These are phyloP conservation scores for Theobroma cacao DNA, from an alignment of 345 rosid species.

Conservation along the genomic window DNA sequence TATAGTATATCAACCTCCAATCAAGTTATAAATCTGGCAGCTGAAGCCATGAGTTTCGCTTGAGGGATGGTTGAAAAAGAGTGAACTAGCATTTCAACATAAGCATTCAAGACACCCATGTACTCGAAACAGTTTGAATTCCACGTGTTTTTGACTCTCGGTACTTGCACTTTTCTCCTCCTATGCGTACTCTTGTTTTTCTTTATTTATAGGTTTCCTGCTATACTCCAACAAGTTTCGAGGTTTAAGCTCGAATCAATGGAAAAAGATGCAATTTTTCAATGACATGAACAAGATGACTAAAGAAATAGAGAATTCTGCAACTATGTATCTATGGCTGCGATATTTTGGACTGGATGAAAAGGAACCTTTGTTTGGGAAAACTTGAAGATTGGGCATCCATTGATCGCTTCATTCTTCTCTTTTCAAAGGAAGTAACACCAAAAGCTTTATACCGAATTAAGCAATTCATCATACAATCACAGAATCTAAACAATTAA, in stretches of 20 bases:
- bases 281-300: background rate
- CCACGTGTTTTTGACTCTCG: background rate
- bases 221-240: background rate
- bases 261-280: background rate
- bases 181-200: background rate
- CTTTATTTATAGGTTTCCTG: background rate
- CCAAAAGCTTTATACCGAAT: background rate
- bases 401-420: background rate
- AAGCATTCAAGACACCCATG: background rate
- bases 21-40: background rate
- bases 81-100: background rate
- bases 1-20: too few species aligned
- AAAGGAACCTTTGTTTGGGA: too few species aligned
- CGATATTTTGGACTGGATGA: too few species aligned
- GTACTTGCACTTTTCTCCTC: background rate
- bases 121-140: background rate
- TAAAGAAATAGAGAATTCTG: background rate
- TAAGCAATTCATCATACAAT: background rate
- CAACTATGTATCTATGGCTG: background rate
- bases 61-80: background rate
- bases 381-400: background rate
- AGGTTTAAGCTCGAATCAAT: background rate
- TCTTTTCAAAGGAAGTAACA: background rate
- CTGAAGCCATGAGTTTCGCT: background rate
- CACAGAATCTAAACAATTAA: too few species aligned